Conservation (phyloP, 169 alveolate species). For the Eimeria zaria region DNA sequence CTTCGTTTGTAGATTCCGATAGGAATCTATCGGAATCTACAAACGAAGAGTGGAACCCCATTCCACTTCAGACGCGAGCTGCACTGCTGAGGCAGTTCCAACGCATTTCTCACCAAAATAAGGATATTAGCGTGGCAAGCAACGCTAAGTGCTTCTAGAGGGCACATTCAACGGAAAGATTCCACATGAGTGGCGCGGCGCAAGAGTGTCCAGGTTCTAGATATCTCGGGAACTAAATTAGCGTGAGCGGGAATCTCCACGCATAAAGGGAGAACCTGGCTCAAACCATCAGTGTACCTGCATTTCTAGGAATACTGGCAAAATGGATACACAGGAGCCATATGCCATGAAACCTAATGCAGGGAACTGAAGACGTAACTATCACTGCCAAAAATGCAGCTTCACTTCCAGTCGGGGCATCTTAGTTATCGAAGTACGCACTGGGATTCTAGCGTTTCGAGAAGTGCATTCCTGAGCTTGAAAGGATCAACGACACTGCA, state of each 20-base stretch:
- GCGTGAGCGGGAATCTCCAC: not conserved
- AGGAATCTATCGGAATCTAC: no score
- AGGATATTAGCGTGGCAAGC: no score
- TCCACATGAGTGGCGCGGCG: not conserved
- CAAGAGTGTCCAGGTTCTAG: no score
- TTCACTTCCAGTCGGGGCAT: not conserved
- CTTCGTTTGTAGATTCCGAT: no score
- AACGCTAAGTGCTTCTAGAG: no score
- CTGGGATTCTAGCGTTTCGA: not conserved
- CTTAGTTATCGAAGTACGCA: not conserved
- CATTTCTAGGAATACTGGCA: not conserved
- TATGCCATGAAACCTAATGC: not conserved
- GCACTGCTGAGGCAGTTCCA: no score
- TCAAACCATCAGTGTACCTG: not conserved
- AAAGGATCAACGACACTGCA: not conserved
- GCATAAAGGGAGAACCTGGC: not conserved
- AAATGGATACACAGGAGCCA: not conserved
- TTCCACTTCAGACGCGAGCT: no score
- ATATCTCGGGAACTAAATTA: not conserved
- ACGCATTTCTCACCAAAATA: no score
- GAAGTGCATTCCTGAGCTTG: not conserved
- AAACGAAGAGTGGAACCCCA: no score
- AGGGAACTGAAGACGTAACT: not conserved
- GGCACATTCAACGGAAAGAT: no score
- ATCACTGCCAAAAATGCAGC: not conserved